A percentile compares a stretch with the other conserved stretches of the same genome.
phyloP scores from a whole-genome alignment of 345 rosid genomes.

The Clarkia xantiana region DNA sequence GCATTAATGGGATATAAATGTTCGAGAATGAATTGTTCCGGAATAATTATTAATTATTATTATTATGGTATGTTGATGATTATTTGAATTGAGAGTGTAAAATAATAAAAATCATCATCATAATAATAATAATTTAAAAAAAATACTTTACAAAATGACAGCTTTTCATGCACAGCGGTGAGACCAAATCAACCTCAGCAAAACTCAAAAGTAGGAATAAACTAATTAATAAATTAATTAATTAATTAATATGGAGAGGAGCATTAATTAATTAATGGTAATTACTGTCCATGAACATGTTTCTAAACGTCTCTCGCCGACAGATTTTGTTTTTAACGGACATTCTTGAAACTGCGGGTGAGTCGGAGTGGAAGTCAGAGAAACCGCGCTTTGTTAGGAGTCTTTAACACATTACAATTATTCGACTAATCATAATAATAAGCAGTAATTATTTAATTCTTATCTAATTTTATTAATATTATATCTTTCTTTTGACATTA shows the following conservation, averaged over 20 bases:
- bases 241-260: not conserved
- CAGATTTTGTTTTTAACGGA: constrained; percentile 41
- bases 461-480: too few species aligned
- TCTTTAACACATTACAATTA: not conserved
- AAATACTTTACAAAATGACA: constrained; percentile 13
- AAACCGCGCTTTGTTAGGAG: not conserved
- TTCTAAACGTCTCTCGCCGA: constrained; percentile 59
- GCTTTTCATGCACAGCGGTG: constrained; percentile 17
- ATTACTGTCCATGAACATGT: constrained; percentile 13
- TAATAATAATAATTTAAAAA: not conserved
- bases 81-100: too few species aligned
- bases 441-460: too few species aligned
- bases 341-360: constrained; percentile 9
- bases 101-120: too few species aligned
- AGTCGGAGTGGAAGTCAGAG: constrained; percentile 4
- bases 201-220: not conserved
- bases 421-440: too few species aligned
- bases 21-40: constrained; percentile 9
- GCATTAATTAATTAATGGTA: not conserved
- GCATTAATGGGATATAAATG: constrained; percentile 55
- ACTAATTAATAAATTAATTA: constrained; percentile 17
- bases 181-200: constrained; percentile 8
- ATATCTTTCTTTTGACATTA: too few species aligned
- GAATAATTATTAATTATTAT: too few species aligned
- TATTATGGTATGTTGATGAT: not conserved